Base-by-base conservation (phyloP, 495 filamentous ascomycete species). In the Penicillium macrosclerotiorum region DNA sequence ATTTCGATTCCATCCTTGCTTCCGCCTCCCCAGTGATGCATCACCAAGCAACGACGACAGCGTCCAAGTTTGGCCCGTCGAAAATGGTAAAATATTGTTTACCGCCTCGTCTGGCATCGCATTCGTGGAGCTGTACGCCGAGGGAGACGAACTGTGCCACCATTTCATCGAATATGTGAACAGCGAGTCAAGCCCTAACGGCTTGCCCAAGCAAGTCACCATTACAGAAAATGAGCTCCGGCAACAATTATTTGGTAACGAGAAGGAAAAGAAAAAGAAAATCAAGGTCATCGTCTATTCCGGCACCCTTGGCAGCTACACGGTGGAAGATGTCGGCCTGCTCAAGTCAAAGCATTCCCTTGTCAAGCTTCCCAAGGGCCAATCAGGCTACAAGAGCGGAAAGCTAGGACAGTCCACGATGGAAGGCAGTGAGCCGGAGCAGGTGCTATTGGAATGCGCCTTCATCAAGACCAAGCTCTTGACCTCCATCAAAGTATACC, bases 1-100 rank as follows among this genome's bases (percentile, higher is more conserved):
- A 20, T 93, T 96, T 67, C 84, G 89, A 25, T 87, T 81, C 45
- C 93, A 98, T 57, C 92, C 93, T 1, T 92, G 89, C 65, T 96
- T 98, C 68, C 75, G 82, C 13, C 75, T 93, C 31, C 89, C 91
- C 8, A 84, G 81, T 40, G 93, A 98, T 57, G 64, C 77, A 3
- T 62, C 76, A n/a, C 53, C 75, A 11, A 77, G 75, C 57, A 64
- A 74, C 8, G 90, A 95, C 50, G 81, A 84, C 16, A 94, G 88
- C 50, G 77, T 96, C 11, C 89, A 94, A 47, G 84, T 87, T 2
- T 98, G 89, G 88, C 82, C 88, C 3, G 81, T 93, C 8, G 90
- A 93, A 36, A 85, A 82, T 51, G 86, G 88, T 18, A 84, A 84
- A 29, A 79, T 93, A 30, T 68, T 94, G 42, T 78, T 89, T 27